Base-by-base conservation (phyloP, 2,329 filamentous ascomycete species). In the Colletotrichum agaves region DNA sequence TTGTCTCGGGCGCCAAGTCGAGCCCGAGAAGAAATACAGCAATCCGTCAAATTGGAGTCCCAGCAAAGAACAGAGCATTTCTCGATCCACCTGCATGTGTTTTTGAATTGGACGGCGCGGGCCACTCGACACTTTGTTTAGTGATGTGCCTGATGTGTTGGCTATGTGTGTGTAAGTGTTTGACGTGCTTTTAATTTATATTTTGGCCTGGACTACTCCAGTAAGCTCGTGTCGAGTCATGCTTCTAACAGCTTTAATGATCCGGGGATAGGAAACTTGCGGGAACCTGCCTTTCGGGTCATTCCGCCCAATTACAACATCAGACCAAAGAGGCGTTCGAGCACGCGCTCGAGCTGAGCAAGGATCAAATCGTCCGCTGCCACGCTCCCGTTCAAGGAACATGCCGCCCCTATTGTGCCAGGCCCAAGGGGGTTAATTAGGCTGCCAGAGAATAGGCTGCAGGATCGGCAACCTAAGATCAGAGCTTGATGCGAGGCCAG, bases 321-420 rank as follows among this genome's bases (percentile, higher is more conserved):
- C 62, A 53, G 62, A 47, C 11, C 39, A 37, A 47, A 52, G 47
- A 65, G 37, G 57, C 31, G 56, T 63, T 60, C 60, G 63, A 67
- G 59, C 60, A 53, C 39, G 27, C 47, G 47, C 47, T 27, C 19
- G 41, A n/a, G 19, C 27, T n/a, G 23, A 21, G 27, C 41, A 41
- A 15, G 39, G 39, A 61, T 27, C 31, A 33, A 61, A 46, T 15
- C 39, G 10, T 8, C 43, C 23, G 44, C 43, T 23, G 23, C 23
- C 47, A 41, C 23, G 17, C 44, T 17, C 35, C 35, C 21, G 33
- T 37, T 33, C 10, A 33, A 3, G 35, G 6, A 35, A 17, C 3
- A 63, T 49, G 37, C n/a, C 47, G 49, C 47, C 11, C 43, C n/a
- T 13, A 23, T 23, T 12, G 15, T 27, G 39, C 53, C 21, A 35